Conservation (phyloP, 2,329 filamentous ascomycete genomes). For the Ceratocystis harringtonii region DNA sequence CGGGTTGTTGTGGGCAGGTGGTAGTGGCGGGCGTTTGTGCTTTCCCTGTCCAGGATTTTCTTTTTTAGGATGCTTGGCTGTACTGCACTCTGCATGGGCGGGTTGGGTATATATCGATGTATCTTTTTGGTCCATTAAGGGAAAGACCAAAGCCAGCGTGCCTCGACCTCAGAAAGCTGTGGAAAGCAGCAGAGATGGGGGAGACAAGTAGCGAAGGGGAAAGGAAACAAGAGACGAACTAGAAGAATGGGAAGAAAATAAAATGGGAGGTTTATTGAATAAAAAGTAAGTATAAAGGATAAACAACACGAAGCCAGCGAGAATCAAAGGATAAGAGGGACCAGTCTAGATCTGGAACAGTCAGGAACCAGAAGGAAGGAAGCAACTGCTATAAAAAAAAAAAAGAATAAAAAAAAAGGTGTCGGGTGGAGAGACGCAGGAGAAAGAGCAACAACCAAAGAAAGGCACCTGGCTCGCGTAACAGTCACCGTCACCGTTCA, state of each 20-base stretch:
- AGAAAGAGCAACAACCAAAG: neutral
- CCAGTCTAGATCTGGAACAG: neutral
- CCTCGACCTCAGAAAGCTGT: too few species aligned
- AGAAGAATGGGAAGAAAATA: neutral
- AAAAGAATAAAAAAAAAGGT: neutral
- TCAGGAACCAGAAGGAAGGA: constrained; percentile 1
- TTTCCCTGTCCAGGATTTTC: neutral
- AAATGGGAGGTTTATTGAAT: neutral
- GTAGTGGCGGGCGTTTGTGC: neutral
- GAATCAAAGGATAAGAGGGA: neutral
- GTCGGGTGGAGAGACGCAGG: neutral
- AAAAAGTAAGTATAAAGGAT: neutral
- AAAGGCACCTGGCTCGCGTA: neutral
- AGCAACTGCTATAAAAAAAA: neutral
- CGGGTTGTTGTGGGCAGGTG: neutral
- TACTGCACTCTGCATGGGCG: neutral
- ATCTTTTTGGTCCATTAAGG: too few species aligned
- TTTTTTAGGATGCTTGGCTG: neutral
- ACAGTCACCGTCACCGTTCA: neutral
- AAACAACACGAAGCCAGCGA: neutral
- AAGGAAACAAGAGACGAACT: neutral
- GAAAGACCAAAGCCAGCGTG: too few species aligned
- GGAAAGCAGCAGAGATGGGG: too few species aligned
- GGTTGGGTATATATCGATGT: neutral
- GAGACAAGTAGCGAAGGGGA: too few species aligned